Evolutionary conservation across 306 rosid species (phyloP).

Genomic region (Cercis canadensis): DNA sequence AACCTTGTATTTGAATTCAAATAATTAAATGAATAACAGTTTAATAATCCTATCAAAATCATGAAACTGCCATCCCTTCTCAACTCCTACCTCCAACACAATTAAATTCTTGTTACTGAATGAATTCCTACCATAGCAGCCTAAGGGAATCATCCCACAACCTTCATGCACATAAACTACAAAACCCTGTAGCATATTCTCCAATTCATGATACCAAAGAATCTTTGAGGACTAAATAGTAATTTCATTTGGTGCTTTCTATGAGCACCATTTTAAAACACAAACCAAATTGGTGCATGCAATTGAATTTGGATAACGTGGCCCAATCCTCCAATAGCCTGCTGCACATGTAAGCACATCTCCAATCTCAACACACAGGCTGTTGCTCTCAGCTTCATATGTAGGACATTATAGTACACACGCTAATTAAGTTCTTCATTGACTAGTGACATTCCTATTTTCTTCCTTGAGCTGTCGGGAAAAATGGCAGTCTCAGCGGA

Average conservation of each 20-base stretch:
- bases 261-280: not conserved
- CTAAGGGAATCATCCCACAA: too few relatives aligned
- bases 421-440: not conserved
- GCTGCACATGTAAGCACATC: slow-evolving; percentile 34
- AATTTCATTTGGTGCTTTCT: not conserved
- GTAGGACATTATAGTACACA: not conserved
- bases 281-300: slow-evolving; percentile 44
- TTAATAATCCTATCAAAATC: too few relatives aligned
- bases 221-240: slow-evolving; percentile 23
- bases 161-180: too few relatives aligned
- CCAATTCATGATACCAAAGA: not conserved
- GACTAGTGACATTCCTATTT: slow-evolving; percentile 21
- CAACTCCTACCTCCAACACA: too few relatives aligned
- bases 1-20: too few relatives aligned
- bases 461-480: slow-evolving; percentile 24
- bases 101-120: too few relatives aligned
- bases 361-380: not conserved
- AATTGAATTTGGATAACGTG: slow-evolving; percentile 50
- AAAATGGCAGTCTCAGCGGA: slow-evolving; percentile 46
- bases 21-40: too few relatives aligned
- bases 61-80: too few relatives aligned
- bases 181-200: slow-evolving; percentile 42
- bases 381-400: slow-evolving; percentile 24
- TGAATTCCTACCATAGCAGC: too few relatives aligned
- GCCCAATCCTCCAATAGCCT: slow-evolving; percentile 32